phyloP scores from a whole-genome alignment of 1,139 yeast species.

The Blastobotrys apis region DNA sequence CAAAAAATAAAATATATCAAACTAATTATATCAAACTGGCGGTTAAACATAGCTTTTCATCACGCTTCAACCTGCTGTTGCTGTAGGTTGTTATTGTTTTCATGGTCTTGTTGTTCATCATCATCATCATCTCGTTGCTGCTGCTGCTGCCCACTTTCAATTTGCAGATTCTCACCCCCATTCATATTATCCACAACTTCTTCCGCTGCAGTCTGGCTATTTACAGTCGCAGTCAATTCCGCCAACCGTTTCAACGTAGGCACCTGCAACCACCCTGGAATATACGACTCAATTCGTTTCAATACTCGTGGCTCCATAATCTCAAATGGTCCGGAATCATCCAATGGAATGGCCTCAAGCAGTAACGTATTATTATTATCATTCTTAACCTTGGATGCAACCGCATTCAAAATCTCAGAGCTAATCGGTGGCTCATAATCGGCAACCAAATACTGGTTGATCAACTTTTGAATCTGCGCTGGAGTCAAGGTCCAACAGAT shows the following conservation, averaged over 20 bases:
- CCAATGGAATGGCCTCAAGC: constrained; percentile 58
- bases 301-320: constrained; percentile 79
- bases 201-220: constrained; percentile 22
- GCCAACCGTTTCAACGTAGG: constrained; percentile 86
- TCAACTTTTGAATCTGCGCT: constrained; percentile 86
- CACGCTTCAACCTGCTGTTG: no score
- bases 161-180: no score
- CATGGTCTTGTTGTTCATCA: constrained; percentile 1
- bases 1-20: no score
- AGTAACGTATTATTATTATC: constrained; percentile 36
- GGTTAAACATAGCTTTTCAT: no score
- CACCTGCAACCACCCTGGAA: constrained; percentile 90
- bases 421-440: constrained; percentile 95
- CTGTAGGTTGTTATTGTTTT: neutral
- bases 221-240: constrained; percentile 67
- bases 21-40: no score
- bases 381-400: constrained; percentile 78
- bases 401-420: constrained; percentile 73
- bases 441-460: constrained; percentile 84
- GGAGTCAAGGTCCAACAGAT: constrained; percentile 94
- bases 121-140: neutral
- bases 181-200: constrained; percentile 12
- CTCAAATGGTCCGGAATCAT: constrained; percentile 77
- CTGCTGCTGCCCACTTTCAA: no score
- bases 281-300: constrained; percentile 89